Percentiles rank a stretch among this genome's conserved stretches.
These are phyloP conservation scores for Diaporthe aspalathi DNA, from an alignment of 2,329 filamentous ascomycete species.

Conservation along the genomic window DNA sequence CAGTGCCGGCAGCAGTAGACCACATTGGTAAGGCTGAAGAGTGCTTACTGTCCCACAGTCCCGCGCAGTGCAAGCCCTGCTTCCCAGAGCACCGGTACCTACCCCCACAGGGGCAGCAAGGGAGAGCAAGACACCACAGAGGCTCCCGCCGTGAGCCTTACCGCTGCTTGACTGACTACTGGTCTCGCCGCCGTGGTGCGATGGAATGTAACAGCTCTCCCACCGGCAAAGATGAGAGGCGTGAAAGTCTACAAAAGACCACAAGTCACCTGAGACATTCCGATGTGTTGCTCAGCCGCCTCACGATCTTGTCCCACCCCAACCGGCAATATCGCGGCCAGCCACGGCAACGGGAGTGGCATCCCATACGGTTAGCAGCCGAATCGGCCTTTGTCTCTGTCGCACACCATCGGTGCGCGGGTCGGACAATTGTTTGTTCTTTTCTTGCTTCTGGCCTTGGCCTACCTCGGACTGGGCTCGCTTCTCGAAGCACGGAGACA, in stretches of 20 bases:
- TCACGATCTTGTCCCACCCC: constrained; percentile 22
- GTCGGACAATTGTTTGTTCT: constrained; percentile 24
- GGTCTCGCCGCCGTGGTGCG: not conserved
- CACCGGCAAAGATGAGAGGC: not conserved
- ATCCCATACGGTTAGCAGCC: constrained; percentile 27
- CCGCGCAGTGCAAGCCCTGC: constrained; percentile 22
- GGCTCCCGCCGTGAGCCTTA: constrained; percentile 26
- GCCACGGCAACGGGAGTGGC: constrained; percentile 31
- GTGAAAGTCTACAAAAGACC: not conserved
- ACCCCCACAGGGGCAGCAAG: constrained; percentile 6
- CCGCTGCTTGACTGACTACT: constrained; percentile 18
- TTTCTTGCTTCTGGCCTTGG: constrained; percentile 24
- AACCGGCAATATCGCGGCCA: constrained; percentile 18
- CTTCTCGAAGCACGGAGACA: constrained; percentile 11
- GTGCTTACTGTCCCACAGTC: constrained; percentile 21
- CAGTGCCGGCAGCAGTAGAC: constrained; percentile 16
- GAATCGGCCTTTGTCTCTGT: constrained; percentile 21
- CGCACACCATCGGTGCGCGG: constrained; percentile 12
- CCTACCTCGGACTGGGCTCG: constrained; percentile 19
- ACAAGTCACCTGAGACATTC: constrained; percentile 25
- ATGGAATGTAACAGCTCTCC: not conserved
- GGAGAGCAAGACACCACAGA: not conserved
- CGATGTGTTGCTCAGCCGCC: constrained; percentile 8
- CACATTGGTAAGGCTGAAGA: constrained; percentile 19
- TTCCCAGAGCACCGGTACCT: constrained; percentile 14